Percentiles rank a stretch among this genome's conserved stretches.
phyloP scores from a whole-genome alignment of 768 basidiomycete genomes.

The Rhizopogon sp. region DNA sequence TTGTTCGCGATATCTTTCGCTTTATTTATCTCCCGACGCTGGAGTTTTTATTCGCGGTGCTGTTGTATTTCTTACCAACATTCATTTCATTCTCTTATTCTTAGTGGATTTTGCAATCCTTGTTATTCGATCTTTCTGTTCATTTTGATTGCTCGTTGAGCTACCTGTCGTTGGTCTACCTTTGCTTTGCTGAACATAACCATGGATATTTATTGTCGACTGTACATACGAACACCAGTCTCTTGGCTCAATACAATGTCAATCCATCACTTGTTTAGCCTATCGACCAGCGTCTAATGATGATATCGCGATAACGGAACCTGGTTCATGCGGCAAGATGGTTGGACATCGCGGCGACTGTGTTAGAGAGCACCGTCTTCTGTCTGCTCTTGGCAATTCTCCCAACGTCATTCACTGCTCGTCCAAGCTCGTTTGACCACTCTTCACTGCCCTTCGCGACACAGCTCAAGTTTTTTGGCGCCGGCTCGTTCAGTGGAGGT shows the following conservation, averaged over 20 bases:
- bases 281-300: too few species aligned
- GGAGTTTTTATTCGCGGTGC: slow-evolving; percentile 14
- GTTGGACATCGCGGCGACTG: too few species aligned
- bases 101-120: neutral
- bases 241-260: neutral
- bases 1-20: slow-evolving; percentile 8
- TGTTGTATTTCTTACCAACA: slow-evolving; percentile 22
- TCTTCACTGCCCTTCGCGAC: slow-evolving; percentile 34
- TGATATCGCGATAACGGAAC: too few species aligned
- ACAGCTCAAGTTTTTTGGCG: slow-evolving; percentile 29
- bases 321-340: too few species aligned
- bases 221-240: neutral
- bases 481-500: slow-evolving; percentile 28
- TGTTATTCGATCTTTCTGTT: neutral
- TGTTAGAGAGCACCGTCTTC: slow-evolving; percentile 16
- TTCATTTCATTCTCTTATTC: slow-evolving; percentile 2
- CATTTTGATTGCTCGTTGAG: neutral
- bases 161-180: neutral
- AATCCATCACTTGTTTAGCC: neutral
- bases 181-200: neutral
- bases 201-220: neutral
- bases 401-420: slow-evolving; percentile 73
- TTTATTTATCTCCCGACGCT: slow-evolving; percentile 24
- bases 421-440: slow-evolving; percentile 65
- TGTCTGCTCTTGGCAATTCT: slow-evolving; percentile 72